Conservation (phyloP, 305 asterid genomes). For the Fraxinus angustifolia region DNA sequence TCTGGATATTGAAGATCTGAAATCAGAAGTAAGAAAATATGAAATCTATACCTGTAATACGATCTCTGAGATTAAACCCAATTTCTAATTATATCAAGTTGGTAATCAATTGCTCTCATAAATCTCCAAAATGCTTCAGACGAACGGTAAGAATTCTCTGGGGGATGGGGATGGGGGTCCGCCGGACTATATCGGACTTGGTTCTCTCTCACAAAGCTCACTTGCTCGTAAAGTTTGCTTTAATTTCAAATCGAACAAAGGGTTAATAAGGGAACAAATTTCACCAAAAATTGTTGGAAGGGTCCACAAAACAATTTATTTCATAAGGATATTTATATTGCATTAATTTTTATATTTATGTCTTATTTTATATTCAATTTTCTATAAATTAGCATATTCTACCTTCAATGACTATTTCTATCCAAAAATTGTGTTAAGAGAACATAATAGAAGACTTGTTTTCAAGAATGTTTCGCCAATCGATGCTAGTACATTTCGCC, state of each 20-base stretch:
- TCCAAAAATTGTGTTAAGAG: neutral
- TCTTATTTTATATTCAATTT: neutral
- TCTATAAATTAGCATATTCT: neutral
- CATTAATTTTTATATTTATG: no score
- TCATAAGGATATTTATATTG: neutral
- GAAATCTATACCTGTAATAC: slow-evolving; percentile 14
- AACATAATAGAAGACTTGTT: neutral
- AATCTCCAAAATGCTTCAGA: slow-evolving; percentile 7
- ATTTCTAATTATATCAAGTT: neutral
- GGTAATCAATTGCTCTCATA: slow-evolving; percentile 14
- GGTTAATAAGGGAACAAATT: neutral
- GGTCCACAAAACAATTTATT: neutral
- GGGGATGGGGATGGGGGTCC: neutral
- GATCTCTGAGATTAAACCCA: slow-evolving; percentile 11
- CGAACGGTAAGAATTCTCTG: neutral
- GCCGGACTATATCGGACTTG: neutral
- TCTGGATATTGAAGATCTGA: neutral
- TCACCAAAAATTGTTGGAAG: neutral
- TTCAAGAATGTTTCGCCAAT: neutral
- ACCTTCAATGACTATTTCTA: neutral
- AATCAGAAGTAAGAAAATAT: neutral
- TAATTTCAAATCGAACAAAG: neutral
- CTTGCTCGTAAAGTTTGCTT: neutral
- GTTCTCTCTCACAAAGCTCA: neutral
- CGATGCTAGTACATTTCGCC: neutral